Conservation (phyloP, 1,139 yeast genomes). For the Lodderomyces orthopsilosis region DNA sequence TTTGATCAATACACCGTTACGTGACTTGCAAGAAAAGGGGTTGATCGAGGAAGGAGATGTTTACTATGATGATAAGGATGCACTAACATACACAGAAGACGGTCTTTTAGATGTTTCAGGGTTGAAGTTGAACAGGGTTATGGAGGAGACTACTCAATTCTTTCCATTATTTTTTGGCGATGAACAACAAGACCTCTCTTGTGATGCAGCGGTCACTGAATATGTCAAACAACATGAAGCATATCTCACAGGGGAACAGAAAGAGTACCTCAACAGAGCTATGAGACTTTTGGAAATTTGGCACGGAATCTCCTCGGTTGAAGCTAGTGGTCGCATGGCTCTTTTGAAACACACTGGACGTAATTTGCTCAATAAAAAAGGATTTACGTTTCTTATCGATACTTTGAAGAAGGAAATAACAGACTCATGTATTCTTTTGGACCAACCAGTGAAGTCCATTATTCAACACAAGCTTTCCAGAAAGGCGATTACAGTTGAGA, state of each 20-base stretch:
- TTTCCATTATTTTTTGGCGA: slow-evolving; percentile 17
- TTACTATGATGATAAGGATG: slow-evolving; percentile 42
- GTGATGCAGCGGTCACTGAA: slow-evolving; percentile 44
- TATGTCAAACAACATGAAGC: slow-evolving; percentile 48
- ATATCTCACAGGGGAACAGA: slow-evolving; percentile 52
- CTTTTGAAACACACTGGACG: slow-evolving; percentile 62
- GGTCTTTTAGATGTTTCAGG: slow-evolving; percentile 22
- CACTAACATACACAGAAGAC: neutral
- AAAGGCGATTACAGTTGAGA: slow-evolving; percentile 18
- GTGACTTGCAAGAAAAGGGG: neutral
- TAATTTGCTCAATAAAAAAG: slow-evolving; percentile 62
- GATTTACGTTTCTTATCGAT: slow-evolving; percentile 52
- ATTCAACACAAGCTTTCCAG: slow-evolving; percentile 29
- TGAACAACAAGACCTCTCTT: slow-evolving; percentile 39
- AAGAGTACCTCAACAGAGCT: slow-evolving; percentile 46
- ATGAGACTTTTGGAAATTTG: slow-evolving; percentile 62
- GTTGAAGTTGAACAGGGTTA: slow-evolving; percentile 4
- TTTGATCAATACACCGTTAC: slow-evolving; percentile 37
- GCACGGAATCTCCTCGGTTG: slow-evolving; percentile 53
- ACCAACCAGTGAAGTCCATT: slow-evolving; percentile 40
- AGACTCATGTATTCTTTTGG: slow-evolving; percentile 34
- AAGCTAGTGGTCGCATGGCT: too few relatives aligned
- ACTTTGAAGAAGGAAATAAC: slow-evolving; percentile 28
- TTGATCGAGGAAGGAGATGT: too few relatives aligned
- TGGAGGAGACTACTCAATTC: slow-evolving; percentile 1